A percentile compares a stretch with the other conserved stretches of the same genome.
Evolutionary conservation across 2,329 filamentous ascomycete genomes (phyloP).

Genomic region (Chrysoporthe deuterocubensis): DNA sequence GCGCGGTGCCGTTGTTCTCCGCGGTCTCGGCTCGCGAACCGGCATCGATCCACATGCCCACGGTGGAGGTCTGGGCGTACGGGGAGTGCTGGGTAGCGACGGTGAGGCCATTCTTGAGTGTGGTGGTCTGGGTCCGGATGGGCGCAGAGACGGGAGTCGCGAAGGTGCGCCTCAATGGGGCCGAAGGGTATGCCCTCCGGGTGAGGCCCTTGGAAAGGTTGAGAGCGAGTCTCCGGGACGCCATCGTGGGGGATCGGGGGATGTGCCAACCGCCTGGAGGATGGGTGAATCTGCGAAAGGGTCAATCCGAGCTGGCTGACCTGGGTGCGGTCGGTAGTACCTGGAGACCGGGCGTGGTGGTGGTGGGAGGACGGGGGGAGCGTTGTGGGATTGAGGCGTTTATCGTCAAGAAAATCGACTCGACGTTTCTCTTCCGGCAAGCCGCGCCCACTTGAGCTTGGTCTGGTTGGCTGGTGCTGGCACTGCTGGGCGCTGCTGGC

Average conservation of each 20-base stretch:
- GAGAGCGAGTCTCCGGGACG: slow-evolving; percentile 95
- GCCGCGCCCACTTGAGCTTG: slow-evolving; percentile 14
- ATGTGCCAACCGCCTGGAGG: slow-evolving; percentile 31
- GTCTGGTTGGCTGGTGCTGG: slow-evolving; percentile 15
- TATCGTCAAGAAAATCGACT: slow-evolving; percentile 22
- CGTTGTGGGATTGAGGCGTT: slow-evolving; percentile 26
- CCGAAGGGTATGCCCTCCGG: slow-evolving; percentile 80
- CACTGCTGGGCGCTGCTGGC: slow-evolving; percentile 5
- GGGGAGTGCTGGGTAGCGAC: slow-evolving; percentile 98
- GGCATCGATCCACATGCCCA: slow-evolving; percentile 99
- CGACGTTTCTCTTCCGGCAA: slow-evolving; percentile 26
- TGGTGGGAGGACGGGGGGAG: slow-evolving; percentile 3
- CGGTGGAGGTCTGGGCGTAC: slow-evolving; percentile 96
- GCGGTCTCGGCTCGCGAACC: slow-evolving; percentile 97
- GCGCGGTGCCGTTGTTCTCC: slow-evolving; percentile 98
- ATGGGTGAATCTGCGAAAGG: not conserved
- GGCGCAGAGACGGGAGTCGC: slow-evolving; percentile 75
- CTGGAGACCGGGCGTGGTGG: slow-evolving; percentile 20
- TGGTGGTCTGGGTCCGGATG: slow-evolving; percentile 93
- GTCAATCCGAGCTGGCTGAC: slow-evolving; percentile 22
- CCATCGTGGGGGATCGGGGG: slow-evolving; percentile 68
- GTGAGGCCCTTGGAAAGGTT: slow-evolving; percentile 89
- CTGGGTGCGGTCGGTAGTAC: slow-evolving; percentile 15
- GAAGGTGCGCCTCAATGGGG: slow-evolving; percentile 83
- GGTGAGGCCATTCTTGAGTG: slow-evolving; percentile 95